These are phyloP conservation scores for Coemansia sp. DNA, from an alignment of 192 early-diverging fungal genomes.

Conservation along the genomic window DNA sequence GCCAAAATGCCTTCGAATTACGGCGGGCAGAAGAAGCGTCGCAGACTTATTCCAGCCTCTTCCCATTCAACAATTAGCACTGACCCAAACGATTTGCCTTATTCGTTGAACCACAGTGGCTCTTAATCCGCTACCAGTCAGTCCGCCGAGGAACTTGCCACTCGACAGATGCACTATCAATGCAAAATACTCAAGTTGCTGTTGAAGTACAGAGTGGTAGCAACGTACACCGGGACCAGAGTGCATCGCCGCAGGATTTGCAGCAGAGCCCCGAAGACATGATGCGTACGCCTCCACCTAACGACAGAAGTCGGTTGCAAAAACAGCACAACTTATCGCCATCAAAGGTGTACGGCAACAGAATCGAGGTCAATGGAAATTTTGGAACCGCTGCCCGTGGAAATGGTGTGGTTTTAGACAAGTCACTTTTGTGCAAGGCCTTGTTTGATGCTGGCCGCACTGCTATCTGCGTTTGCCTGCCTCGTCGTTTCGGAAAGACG, in stretches of 20 bases:
- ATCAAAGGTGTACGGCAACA: conserved; percentile 6
- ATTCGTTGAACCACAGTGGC: not conserved
- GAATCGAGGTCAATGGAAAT: conserved; percentile 2
- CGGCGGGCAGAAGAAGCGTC: too few species aligned
- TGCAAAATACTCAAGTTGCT: not conserved
- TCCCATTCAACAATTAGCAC: not conserved
- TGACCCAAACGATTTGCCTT: not conserved
- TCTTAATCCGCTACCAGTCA: not conserved
- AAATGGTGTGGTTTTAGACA: conserved; percentile 7
- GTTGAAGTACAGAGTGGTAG: not conserved
- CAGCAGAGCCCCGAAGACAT: not conserved
- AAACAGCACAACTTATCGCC: not conserved
- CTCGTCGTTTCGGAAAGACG: conserved; percentile 15
- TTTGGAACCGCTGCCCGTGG: conserved; percentile 9
- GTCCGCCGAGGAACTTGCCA: not conserved
- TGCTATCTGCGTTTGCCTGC: conserved; percentile 16
- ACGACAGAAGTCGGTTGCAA: not conserved
- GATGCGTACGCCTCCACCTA: not conserved
- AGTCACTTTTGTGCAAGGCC: conserved; percentile 13
- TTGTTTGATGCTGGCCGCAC: not conserved
- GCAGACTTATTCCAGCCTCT: too few species aligned
- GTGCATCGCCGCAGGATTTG: not conserved
- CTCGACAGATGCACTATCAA: not conserved
- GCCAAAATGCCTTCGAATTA: too few species aligned
- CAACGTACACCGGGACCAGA: not conserved